These are phyloP conservation scores for Picea abies DNA, from an alignment of 83 land plant species.

Conservation along the genomic window DNA sequence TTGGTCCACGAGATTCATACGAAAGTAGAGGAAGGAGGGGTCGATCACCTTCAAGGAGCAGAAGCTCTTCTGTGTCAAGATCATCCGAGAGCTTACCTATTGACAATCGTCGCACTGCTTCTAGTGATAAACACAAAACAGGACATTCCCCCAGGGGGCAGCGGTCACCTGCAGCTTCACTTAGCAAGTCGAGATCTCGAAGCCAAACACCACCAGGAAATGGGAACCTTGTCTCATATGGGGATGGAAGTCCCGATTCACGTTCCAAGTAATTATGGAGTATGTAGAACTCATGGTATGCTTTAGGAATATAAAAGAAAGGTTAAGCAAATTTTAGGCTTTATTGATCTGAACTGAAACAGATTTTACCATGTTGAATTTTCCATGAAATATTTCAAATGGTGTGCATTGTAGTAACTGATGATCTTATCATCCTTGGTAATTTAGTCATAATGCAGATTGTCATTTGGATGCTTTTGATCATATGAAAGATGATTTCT, in stretches of 20 bases:
- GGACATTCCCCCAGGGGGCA: slow-evolving; percentile 28
- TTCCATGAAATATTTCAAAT: no score
- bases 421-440: no score
- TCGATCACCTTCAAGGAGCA: slow-evolving; percentile 37
- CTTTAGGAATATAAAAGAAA: no score
- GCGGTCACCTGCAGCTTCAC: slow-evolving; percentile 17
- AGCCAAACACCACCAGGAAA: slow-evolving; percentile 53
- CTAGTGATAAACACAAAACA: slow-evolving; percentile 32
- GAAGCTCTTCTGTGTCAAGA: slow-evolving; percentile 37
- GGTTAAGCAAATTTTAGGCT: no score
- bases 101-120: slow-evolving; percentile 18
- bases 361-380: no score
- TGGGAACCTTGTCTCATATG: slow-evolving; percentile 78
- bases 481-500: no score
- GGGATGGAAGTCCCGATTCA: slow-evolving; percentile 76
- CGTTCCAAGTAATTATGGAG: slow-evolving; percentile 9
- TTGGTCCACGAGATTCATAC: slow-evolving; percentile 31
- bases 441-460: no score
- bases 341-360: no score
- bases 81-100: slow-evolving; percentile 44
- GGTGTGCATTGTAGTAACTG: no score
- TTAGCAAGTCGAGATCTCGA: slow-evolving; percentile 32
- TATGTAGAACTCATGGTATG: no score
- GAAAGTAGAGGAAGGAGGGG: slow-evolving; percentile 37
- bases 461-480: no score